Percentiles rank a stretch among this genome's conserved stretches.
These are phyloP conservation scores for Elasticomyces elasticus DNA, from an alignment of 495 filamentous ascomycete genomes.

Conservation along the genomic window DNA sequence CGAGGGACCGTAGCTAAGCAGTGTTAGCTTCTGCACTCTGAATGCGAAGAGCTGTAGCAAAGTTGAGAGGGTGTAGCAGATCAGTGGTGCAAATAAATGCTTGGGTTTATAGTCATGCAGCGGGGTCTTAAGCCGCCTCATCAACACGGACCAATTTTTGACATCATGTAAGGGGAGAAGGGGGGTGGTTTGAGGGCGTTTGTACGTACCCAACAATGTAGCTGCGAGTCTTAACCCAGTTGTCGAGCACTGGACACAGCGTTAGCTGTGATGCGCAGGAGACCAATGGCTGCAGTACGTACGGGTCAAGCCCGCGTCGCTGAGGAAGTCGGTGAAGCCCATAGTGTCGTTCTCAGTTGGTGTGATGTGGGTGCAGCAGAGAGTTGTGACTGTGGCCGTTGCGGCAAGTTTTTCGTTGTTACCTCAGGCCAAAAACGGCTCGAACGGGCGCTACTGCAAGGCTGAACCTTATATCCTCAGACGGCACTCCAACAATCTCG, in stretches of 20 bases:
- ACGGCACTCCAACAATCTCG: too few species aligned
- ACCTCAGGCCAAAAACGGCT: too few species aligned
- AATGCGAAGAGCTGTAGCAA: neutral
- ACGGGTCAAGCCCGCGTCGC: constrained; percentile 79
- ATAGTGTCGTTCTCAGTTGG: constrained; percentile 44
- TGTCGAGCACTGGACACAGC: constrained; percentile 65
- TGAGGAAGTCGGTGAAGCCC: constrained; percentile 91
- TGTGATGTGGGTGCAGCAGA: neutral
- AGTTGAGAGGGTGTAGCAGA: constrained; percentile 24
- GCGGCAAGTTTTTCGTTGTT: neutral
- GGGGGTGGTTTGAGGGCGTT: constrained; percentile 5
- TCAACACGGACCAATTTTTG: constrained; percentile 97
- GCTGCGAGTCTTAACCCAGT: constrained; percentile 78
- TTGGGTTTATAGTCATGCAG: constrained; percentile 69
- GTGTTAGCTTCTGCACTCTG: constrained; percentile 5
- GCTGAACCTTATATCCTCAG: too few species aligned
- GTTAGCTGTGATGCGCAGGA: neutral
- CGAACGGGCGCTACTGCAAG: too few species aligned
- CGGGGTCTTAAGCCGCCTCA: constrained; percentile 97
- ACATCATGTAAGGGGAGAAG: constrained; percentile 58
- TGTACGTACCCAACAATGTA: constrained; percentile 81
- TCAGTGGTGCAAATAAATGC: constrained; percentile 81
- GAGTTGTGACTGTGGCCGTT: neutral
- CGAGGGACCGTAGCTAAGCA: constrained; percentile 62
- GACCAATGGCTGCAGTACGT: constrained; percentile 31